Evolutionary conservation across 2,329 filamentous ascomycete genomes (phyloP).

Genomic region (Aspergillus eucalypticola): DNA sequence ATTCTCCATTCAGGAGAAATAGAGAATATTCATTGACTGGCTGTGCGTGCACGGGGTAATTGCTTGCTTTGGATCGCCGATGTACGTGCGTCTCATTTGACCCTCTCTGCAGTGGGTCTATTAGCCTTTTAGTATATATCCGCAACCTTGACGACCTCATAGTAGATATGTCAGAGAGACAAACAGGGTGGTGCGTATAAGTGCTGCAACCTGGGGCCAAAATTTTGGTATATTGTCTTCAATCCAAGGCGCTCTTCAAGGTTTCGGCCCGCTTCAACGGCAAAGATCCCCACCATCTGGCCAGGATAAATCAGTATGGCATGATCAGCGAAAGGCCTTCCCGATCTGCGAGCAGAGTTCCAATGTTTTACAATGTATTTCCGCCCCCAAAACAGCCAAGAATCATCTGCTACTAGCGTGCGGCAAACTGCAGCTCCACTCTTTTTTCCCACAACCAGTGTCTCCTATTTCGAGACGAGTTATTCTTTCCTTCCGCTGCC

Average conservation of each 20-base stretch:
- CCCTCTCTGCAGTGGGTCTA: background rate
- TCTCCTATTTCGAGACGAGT: background rate
- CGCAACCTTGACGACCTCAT: constrained; percentile 1
- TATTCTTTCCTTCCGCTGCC: background rate
- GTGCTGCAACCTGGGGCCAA: background rate
- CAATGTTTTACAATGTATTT: background rate
- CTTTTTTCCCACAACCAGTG: background rate
- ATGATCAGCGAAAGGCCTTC: too few species aligned
- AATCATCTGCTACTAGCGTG: background rate
- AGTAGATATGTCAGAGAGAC: background rate
- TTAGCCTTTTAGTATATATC: background rate
- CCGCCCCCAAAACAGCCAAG: background rate
- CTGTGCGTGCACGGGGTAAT: background rate
- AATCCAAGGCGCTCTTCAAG: background rate
- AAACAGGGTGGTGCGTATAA: background rate
- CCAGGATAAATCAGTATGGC: background rate
- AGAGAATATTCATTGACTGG: background rate
- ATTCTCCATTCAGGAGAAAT: background rate
- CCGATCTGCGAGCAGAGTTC: too few species aligned
- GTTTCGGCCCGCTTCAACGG: constrained; percentile 9
- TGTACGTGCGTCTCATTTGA: background rate
- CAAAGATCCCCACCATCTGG: constrained; percentile 3
- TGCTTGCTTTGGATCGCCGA: background rate
- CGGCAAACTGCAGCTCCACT: background rate
- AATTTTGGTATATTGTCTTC: background rate